Evolutionary conservation across 768 basidiomycete genomes (phyloP).

Genomic region (Mycena metata): DNA sequence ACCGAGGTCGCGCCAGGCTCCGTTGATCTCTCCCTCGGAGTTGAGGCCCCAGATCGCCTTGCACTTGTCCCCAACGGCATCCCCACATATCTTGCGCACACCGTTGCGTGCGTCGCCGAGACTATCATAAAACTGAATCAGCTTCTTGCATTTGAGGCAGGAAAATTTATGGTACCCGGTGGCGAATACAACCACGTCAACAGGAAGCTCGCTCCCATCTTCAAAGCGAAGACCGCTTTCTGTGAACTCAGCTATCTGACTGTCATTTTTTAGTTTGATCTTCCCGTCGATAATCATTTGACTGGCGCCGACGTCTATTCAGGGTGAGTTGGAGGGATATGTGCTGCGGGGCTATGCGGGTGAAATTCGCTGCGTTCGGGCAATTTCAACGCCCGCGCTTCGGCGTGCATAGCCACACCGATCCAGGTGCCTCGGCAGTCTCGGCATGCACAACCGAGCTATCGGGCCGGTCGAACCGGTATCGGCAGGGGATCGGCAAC

Average conservation of each 20-base stretch:
- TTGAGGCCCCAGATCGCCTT: slow-evolving; percentile 73
- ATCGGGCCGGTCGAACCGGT: too few species aligned
- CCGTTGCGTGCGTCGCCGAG: slow-evolving; percentile 58
- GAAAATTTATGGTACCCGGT: slow-evolving; percentile 59
- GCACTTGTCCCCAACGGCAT: slow-evolving; percentile 59
- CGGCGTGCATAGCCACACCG: too few species aligned
- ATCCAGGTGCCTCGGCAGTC: too few species aligned
- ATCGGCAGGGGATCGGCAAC: too few species aligned
- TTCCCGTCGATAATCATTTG: slow-evolving; percentile 75
- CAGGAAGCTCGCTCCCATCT: slow-evolving; percentile 60
- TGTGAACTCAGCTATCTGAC: slow-evolving; percentile 60
- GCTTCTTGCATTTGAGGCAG: not conserved
- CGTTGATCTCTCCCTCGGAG: slow-evolving; percentile 72
- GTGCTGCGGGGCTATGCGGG: too few species aligned
- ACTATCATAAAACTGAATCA: slow-evolving; percentile 45
- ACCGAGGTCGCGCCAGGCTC: slow-evolving; percentile 64
- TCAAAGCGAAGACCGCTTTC: slow-evolving; percentile 61
- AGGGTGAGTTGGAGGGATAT: too few species aligned
- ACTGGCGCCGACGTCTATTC: slow-evolving; percentile 68
- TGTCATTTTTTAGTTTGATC: slow-evolving; percentile 79
- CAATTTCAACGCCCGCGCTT: too few species aligned
- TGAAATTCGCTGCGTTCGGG: too few species aligned
- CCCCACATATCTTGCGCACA: slow-evolving; percentile 61
- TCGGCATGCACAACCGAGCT: too few species aligned
- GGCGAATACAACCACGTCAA: slow-evolving; percentile 71